These are phyloP conservation scores for Fusarium sp. DNA, from an alignment of 2,329 filamentous ascomycete species.

Conservation along the genomic window DNA sequence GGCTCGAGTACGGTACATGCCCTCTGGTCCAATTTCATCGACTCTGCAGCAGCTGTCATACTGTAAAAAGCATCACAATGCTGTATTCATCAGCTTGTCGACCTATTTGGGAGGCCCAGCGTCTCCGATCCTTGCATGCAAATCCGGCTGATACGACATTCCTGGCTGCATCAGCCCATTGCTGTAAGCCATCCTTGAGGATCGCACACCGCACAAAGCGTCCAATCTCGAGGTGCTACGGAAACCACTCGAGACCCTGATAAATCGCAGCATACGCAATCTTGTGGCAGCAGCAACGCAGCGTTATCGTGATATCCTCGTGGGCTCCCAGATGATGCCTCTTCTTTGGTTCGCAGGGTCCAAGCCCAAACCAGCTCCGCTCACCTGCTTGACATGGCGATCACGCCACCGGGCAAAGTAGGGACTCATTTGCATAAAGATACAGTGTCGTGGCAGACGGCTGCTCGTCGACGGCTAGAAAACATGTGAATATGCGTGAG, in stretches of 20 bases:
- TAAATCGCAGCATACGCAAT: slow-evolving; percentile 2
- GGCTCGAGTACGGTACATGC: slow-evolving; percentile 6
- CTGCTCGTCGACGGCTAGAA: not conserved
- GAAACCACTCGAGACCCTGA: slow-evolving; percentile 15
- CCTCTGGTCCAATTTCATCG: not conserved
- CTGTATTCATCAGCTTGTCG: slow-evolving; percentile 15
- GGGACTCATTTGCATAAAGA: not conserved
- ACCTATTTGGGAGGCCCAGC: slow-evolving; percentile 13
- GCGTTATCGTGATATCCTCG: slow-evolving; percentile 1
- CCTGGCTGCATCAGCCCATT: slow-evolving; percentile 32
- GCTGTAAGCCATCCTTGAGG: slow-evolving; percentile 29
- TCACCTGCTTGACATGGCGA: slow-evolving; percentile 3
- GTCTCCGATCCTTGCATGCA: slow-evolving; percentile 10
- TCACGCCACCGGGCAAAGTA: slow-evolving; percentile 15
- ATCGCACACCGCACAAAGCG: slow-evolving; percentile 11
- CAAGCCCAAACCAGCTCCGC: slow-evolving; percentile 1
- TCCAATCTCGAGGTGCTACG: slow-evolving; percentile 5
- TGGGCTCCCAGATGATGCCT: not conserved
- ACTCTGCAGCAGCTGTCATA: slow-evolving; percentile 5
- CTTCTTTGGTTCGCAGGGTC: not conserved
- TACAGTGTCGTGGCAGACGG: not conserved
- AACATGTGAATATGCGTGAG: not conserved
- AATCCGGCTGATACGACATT: slow-evolving; percentile 33
- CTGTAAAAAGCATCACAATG: slow-evolving; percentile 3
- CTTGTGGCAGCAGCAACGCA: slow-evolving; percentile 3